A percentile compares a stretch with the other conserved stretches of the same genome.
Conservation (phyloP, 1,284 basidiomycete genomes). For the Heterobasidion occidentale region DNA sequence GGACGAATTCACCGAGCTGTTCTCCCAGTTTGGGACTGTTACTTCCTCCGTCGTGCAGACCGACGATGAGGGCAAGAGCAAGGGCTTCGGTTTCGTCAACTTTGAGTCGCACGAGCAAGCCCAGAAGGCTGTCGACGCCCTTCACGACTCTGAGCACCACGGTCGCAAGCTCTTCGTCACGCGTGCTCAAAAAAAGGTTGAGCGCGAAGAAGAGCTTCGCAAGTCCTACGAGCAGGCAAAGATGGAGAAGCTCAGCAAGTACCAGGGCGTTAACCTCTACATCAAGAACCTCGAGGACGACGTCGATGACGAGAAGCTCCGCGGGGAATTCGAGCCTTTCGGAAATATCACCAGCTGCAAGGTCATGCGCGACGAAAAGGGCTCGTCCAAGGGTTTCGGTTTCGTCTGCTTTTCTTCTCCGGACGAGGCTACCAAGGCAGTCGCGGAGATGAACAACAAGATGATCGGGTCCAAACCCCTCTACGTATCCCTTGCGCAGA, state of each 20-base stretch:
- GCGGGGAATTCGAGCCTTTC: conserved; percentile 93
- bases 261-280: conserved; percentile 98
- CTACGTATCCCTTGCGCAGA: conserved; percentile 98
- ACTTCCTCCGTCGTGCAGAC: conserved; percentile 82
- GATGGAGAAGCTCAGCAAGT: conserved; percentile 97
- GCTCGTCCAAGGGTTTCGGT: conserved; percentile 91
- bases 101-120: conserved; percentile 92
- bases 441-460: conserved; percentile 99
- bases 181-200: conserved; percentile 97
- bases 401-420: conserved; percentile 99
- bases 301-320: conserved; percentile 92
- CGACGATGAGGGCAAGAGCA: conserved; percentile 87
- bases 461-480: conserved; percentile 99
- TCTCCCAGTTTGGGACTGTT: conserved; percentile 76
- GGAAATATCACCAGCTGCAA: conserved; percentile 98
- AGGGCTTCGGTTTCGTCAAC: conserved; percentile 99
- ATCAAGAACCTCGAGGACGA: conserved; percentile 98
- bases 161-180: conserved; percentile 94
- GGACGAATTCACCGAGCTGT: conserved; percentile 85
- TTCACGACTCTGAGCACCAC: conserved; percentile 84
- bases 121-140: conserved; percentile 80
- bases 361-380: conserved; percentile 98
- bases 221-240: conserved; percentile 93
- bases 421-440: conserved; percentile 98
- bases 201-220: conserved; percentile 96